phyloP scores from a whole-genome alignment of 257 asterid species.

The Petunia axillaris region DNA sequence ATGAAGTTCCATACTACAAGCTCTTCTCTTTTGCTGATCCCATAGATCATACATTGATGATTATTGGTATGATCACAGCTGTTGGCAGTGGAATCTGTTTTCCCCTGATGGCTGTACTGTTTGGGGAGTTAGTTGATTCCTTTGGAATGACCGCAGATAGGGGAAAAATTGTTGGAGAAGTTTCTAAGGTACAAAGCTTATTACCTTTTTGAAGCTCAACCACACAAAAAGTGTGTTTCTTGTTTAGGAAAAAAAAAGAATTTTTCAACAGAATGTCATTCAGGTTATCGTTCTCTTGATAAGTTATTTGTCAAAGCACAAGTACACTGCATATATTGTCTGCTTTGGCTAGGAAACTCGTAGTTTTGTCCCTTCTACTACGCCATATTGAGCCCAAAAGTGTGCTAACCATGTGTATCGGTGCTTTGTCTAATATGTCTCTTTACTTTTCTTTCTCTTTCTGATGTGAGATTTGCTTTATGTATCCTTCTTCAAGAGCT shows the following conservation, averaged over 20 bases:
- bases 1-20: conserved; percentile 62
- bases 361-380: background rate
- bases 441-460: background rate
- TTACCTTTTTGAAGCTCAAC: background rate
- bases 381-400: background rate
- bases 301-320: background rate
- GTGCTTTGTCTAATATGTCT: background rate
- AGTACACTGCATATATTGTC: background rate
- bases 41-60: conserved; percentile 61
- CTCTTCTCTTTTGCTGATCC: conserved; percentile 67
- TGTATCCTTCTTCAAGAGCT: background rate
- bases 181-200: conserved; percentile 49
- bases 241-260: too few relatives aligned
- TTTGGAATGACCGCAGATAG: conserved; percentile 45
- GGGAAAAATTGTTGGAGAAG: conserved; percentile 42
- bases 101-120: conserved; percentile 73
- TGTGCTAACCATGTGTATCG: background rate
- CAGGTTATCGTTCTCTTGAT: background rate
- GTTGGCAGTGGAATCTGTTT: conserved; percentile 68
- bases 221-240: background rate
- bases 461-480: background rate
- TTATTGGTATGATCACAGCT: conserved; percentile 65
- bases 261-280: background rate
- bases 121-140: conserved; percentile 73
- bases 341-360: background rate